phyloP scores from a whole-genome alignment of 1,284 basidiomycete genomes.

The Lentinula novae-zelandiae region DNA sequence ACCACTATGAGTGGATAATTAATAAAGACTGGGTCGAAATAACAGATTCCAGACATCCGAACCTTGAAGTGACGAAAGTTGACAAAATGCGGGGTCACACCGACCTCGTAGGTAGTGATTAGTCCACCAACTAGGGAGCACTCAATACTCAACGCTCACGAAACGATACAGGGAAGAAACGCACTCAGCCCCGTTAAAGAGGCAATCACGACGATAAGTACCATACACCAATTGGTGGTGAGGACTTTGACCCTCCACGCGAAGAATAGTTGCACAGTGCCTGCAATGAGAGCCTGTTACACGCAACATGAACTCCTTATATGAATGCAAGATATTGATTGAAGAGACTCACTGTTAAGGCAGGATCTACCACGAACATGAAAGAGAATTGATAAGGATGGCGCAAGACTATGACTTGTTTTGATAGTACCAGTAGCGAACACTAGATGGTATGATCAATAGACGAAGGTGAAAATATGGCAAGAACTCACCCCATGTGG shows the following conservation, averaged over 20 bases:
- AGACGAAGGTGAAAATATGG: neutral
- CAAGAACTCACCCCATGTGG: constrained; percentile 29
- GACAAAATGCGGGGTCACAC: constrained; percentile 25
- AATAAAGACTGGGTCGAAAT: neutral
- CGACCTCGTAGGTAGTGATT: constrained; percentile 23
- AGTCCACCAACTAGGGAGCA: constrained; percentile 25
- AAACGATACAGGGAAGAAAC: neutral
- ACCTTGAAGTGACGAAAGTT: constrained; percentile 28
- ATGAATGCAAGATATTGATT: neutral
- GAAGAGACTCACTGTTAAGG: constrained; percentile 25
- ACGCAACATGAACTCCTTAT: neutral
- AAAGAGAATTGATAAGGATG: neutral
- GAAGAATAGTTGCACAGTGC: constrained; percentile 33
- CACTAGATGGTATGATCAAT: constrained; percentile 16
- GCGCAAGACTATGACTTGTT: neutral
- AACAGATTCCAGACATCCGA: constrained; percentile 14
- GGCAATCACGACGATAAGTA: constrained; percentile 22
- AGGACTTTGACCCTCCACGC: constrained; percentile 34
- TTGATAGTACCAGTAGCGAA: constrained; percentile 29
- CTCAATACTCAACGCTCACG: neutral
- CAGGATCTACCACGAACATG: constrained; percentile 24
- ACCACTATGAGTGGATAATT: constrained; percentile 13
- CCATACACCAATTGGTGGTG: constrained; percentile 24
- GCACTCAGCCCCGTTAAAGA: constrained; percentile 23
- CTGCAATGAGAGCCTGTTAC: constrained; percentile 30